These are phyloP conservation scores for Calocybe cyanea DNA, from an alignment of 768 basidiomycete genomes.

Conservation along the genomic window DNA sequence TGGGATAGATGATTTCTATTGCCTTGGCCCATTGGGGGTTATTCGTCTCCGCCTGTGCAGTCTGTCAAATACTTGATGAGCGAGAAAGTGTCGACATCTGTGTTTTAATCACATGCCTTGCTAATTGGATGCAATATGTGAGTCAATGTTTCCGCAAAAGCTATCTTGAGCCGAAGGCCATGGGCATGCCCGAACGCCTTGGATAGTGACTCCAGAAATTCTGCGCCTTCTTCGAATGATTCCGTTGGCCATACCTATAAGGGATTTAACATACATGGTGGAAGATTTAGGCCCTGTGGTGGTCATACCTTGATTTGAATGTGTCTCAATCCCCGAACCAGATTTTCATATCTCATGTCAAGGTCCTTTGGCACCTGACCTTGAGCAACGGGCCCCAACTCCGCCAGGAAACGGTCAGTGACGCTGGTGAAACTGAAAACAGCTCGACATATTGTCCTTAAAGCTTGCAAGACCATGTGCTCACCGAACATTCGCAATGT, in stretches of 20 bases:
- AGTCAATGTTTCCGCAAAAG: slow-evolving; percentile 81
- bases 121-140: slow-evolving; percentile 82
- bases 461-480: slow-evolving; percentile 19
- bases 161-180: slow-evolving; percentile 75
- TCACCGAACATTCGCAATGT: slow-evolving; percentile 76
- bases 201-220: slow-evolving; percentile 82
- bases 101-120: slow-evolving; percentile 47
- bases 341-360: slow-evolving; percentile 79
- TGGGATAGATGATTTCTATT: slow-evolving; percentile 78
- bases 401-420: slow-evolving; percentile 85
- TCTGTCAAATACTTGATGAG: slow-evolving; percentile 39
- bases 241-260: slow-evolving; percentile 87
- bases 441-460: too few relatives aligned
- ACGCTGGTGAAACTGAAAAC: slow-evolving; percentile 76
- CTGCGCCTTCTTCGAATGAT: slow-evolving; percentile 89
- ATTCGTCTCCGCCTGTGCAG: slow-evolving; percentile 93
- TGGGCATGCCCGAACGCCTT: slow-evolving; percentile 82
- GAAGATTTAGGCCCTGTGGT: neutral
- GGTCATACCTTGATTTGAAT: slow-evolving; percentile 72
- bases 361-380: slow-evolving; percentile 76
- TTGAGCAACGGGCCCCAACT: slow-evolving; percentile 69
- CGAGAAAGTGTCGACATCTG: slow-evolving; percentile 1
- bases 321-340: slow-evolving; percentile 77
- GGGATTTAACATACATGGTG: neutral
- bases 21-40: slow-evolving; percentile 94